Percentiles rank a stretch among this genome's conserved stretches.
These are phyloP conservation scores for Cornus kousa DNA, from an alignment of 148 eudicot genomes.

Conservation along the genomic window DNA sequence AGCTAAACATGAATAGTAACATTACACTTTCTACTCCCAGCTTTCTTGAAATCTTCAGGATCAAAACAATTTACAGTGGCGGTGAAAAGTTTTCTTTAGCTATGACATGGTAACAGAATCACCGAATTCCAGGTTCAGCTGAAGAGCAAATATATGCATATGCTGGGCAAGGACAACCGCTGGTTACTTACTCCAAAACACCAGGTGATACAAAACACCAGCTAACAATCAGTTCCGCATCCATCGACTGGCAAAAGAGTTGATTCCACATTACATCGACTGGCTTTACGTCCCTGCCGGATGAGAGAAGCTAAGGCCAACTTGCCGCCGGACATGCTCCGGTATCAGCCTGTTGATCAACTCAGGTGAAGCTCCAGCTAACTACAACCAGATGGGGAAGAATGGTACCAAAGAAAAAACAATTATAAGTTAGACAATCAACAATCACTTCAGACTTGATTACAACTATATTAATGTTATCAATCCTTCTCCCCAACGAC, in stretches of 20 bases:
- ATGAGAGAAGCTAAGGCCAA: constrained; percentile 36
- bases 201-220: neutral
- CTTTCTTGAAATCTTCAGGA: constrained; percentile 6
- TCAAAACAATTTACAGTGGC: constrained; percentile 18
- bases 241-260: too few species aligned
- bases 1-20: too few species aligned
- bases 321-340: constrained; percentile 65
- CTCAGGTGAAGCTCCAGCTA: constrained; percentile 67
- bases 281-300: constrained; percentile 38
- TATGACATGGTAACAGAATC: neutral
- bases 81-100: too few species aligned
- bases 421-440: too few species aligned
- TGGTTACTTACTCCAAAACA: constrained; percentile 1
- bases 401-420: too few species aligned
- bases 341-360: constrained; percentile 64
- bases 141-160: constrained; percentile 12
- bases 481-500: too few species aligned
- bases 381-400: constrained; percentile 31
- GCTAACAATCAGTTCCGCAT: neutral
- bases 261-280: neutral
- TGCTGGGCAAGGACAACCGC: neutral
- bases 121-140: constrained; percentile 3
- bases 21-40: neutral
- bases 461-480: too few species aligned
- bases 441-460: too few species aligned